A percentile compares a stretch with the other conserved stretches of the same genome.
These are phyloP conservation scores for Pelargonium fulgidum DNA, from an alignment of 441 rosid species.

Conservation along the genomic window DNA sequence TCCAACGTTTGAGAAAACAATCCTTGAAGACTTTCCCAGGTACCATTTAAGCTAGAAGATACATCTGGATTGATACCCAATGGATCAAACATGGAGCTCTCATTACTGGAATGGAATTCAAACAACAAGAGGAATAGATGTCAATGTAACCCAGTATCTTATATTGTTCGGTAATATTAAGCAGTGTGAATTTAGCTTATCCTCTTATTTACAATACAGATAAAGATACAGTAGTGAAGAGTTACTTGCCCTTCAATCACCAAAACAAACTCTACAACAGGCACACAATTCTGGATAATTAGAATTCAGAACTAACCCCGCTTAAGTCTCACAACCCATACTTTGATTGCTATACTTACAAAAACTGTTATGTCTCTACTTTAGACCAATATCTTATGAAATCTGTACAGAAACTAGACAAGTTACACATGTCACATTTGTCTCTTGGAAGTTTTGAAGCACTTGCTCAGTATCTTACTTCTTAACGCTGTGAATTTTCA, in stretches of 20 bases:
- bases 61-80: constrained; percentile 63
- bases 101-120: constrained; percentile 42
- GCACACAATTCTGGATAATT: no score
- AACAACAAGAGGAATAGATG: constrained; percentile 31
- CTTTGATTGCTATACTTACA: no score
- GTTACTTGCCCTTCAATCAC: background rate
- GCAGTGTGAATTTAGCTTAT: background rate
- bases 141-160: constrained; percentile 18
- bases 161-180: constrained; percentile 4
- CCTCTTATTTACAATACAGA: background rate
- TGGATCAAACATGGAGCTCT: constrained; percentile 66
- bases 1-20: constrained; percentile 47
- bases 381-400: no score
- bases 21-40: constrained; percentile 54
- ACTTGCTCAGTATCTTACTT: no score
- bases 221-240: background rate
- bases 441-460: no score
- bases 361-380: no score
- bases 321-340: no score
- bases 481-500: no score
- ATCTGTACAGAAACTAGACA: no score
- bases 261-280: background rate
- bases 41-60: constrained; percentile 36
- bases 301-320: no score
- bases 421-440: no score